Conservation (phyloP, 23 red algal genomes). For the Pyropia yezoensis region DNA sequence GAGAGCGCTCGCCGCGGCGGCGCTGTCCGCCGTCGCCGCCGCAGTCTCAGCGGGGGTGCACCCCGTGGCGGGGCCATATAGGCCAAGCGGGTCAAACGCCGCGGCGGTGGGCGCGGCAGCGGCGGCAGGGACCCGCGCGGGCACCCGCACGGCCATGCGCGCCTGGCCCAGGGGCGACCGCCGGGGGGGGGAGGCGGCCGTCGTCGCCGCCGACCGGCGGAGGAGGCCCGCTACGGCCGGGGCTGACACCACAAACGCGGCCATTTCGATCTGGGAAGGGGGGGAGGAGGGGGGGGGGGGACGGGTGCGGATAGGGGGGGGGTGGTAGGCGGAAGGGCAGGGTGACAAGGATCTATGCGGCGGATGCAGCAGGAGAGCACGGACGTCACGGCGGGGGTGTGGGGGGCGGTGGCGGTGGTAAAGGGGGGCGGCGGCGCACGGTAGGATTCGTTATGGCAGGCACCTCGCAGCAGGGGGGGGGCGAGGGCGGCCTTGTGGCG, state of each 20-base stretch:
- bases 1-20: background rate
- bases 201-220: too few species aligned
- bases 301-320: background rate
- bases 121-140: background rate
- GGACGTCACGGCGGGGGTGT: too few species aligned
- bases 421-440: too few species aligned
- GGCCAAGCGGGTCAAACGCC: constrained; percentile 4
- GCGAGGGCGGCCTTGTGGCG: too few species aligned
- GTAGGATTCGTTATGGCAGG: too few species aligned
- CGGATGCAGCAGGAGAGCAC: too few species aligned
- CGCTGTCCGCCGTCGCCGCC: background rate
- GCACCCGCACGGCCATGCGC: background rate
- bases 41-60: background rate
- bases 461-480: too few species aligned
- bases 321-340: background rate
- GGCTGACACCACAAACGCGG: constrained; percentile 3
- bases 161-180: background rate
- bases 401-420: too few species aligned
- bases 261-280: background rate
- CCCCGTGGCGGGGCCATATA: background rate
- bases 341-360: background rate
- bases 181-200: background rate
- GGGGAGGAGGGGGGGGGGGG: background rate
- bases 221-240: constrained; percentile 1
- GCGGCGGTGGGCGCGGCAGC: background rate